Base-by-base conservation (phyloP, 2,329 filamentous ascomycete species). In the Fusarium poae region DNA sequence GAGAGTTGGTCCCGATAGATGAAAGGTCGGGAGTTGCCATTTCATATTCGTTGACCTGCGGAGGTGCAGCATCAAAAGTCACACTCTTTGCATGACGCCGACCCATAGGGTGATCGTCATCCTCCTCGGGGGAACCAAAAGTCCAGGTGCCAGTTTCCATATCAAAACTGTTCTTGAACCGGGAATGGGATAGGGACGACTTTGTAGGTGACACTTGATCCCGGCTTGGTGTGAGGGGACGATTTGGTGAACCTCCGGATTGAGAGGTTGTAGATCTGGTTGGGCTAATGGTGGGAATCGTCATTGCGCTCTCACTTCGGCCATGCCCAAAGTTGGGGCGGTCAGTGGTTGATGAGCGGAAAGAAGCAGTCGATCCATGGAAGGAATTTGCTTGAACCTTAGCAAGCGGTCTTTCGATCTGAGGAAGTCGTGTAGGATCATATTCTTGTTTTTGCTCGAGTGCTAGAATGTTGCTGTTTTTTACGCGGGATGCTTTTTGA, bases 11-110 rank as follows among this genome's bases (percentile, higher is more conserved):
- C 27, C 92, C 93, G 25, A 97, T 85, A 0, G 94, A 97, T 3
- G 95, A 97, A n/a, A 97, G 88, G 76, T 97, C 96, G 13, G 96
- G 96, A 3, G 96, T 99, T 34, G 93, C 92, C 92, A 97, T 94
- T 80, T 98, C 96, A 78, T 98, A 99, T 81, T 99, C 96, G 77
- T 98, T 97, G 75, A 99, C 87, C 77, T 97, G 92, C 25, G 96
- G 96, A 23, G 95, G 95, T 3, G 93, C 94, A 37, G 91, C 92
- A 80, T 98, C 94, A 77, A 99, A 99, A 1, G 95, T 99, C 61
- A 99, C 96, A 75, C 94, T 97, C 84, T 99, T 99, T 48, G 93
- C 90, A 80, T 97, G 92, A 55, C 94, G 91, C 69, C 88, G 89
- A 55, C 91, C 90, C 9, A 87, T 87, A 35, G 89, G 87, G 18